Evolutionary conservation across 345 rosid species (phyloP), one percentile per base, ranked within the genome.

Genomic region (Arabidopsis arenosa): DNA sequence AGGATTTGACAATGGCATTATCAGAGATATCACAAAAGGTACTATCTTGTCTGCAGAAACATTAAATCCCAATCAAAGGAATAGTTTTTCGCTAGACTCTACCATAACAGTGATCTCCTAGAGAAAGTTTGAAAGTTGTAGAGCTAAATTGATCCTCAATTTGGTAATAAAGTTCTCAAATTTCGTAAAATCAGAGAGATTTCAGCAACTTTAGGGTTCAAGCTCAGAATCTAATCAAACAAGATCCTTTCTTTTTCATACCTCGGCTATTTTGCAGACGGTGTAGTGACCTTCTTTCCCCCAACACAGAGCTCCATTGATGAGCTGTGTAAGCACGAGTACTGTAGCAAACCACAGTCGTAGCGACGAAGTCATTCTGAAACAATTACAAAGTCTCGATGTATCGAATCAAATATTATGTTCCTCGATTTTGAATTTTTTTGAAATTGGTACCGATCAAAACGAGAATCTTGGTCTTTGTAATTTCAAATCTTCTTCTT

Each of bases 191-290:
- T 56, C 39, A 45, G 0, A 44, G 39, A 17, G 15, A 21, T 62
- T 37, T 48, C 23, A 32, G 75, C 35, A 71, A 18, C 7, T 17
- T 11, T 7, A 32, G 30, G 9, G 23, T 36, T 59, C 7, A 23
- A 26, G 52, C 43, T 63, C 48, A 55, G 64, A 74, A 43, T n/a
- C 63, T 12, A 15, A 47, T 43, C 17, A 52, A 9, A 11, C 39
- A 63, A 54, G 48, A 30, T 9, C 7, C 6, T 5, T 18, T 33
- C 3, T 23, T 23, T 23, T 23, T 23, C 35, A 21, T 15, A 86
- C 96, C 95, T 94, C 96, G 14, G 98, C 98, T 21, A 93, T 85
- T 74, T 84, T 86, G 85, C 98, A 93, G 63, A 67, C 30, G 62
- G 85, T 87, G 74, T 75, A 89, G 64, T 93, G 98, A 54, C 96